phyloP scores from a whole-genome alignment of 768 basidiomycete genomes.

The Trametes villosa region DNA sequence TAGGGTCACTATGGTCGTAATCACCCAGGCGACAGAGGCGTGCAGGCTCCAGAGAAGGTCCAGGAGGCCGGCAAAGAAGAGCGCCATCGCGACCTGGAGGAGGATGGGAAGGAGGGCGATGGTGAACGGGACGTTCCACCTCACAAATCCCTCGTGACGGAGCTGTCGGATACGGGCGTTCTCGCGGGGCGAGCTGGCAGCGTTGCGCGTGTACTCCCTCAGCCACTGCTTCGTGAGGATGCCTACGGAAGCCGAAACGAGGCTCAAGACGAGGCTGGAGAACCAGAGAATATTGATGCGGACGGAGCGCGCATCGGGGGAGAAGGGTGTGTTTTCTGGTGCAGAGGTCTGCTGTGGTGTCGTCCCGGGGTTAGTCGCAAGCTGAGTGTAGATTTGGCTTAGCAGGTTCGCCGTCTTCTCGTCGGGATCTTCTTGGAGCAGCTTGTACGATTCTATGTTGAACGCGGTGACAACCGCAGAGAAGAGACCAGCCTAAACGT shows the following conservation, averaged over 20 bases:
- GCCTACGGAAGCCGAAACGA: slow-evolving; percentile 28
- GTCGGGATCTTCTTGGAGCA: slow-evolving; percentile 15
- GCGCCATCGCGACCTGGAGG: slow-evolving; percentile 24
- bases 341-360: slow-evolving; percentile 15
- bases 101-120: slow-evolving; percentile 22
- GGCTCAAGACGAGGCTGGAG: slow-evolving; percentile 29
- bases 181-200: slow-evolving; percentile 25
- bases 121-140: slow-evolving; percentile 27
- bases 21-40: slow-evolving; percentile 17
- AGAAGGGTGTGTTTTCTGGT: slow-evolving; percentile 19
- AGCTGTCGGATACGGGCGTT: slow-evolving; percentile 27
- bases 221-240: slow-evolving; percentile 33
- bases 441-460: slow-evolving; percentile 23
- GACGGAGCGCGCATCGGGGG: slow-evolving; percentile 9
- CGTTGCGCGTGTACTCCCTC: slow-evolving; percentile 22
- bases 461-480: slow-evolving; percentile 26
- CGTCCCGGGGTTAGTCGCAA: not conserved
- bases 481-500: slow-evolving; percentile 20
- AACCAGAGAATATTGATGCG: slow-evolving; percentile 30
- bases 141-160: slow-evolving; percentile 25
- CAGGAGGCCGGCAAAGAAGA: slow-evolving; percentile 29
- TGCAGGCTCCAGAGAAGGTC: slow-evolving; percentile 26
- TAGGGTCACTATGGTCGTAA: slow-evolving; percentile 15
- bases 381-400: not conserved
- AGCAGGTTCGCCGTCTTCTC: slow-evolving; percentile 6